phyloP scores from a whole-genome alignment of 1,284 basidiomycete genomes.

The Marasmius oreades region DNA sequence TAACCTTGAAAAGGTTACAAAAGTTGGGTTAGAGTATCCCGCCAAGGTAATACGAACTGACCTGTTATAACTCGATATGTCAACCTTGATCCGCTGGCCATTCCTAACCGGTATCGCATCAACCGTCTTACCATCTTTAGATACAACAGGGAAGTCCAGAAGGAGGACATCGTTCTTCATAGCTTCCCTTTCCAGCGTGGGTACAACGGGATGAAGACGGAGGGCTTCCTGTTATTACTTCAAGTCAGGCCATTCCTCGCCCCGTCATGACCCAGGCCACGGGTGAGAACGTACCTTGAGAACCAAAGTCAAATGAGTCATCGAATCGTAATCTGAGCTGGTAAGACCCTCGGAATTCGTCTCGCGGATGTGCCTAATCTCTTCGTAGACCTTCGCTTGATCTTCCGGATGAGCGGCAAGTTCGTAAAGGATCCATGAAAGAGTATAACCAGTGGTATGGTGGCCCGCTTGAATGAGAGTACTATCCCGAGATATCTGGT shows the following conservation, averaged over 20 bases:
- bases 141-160: not conserved
- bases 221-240: not conserved
- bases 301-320: constrained; percentile 13
- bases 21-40: not conserved
- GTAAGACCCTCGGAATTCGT: not conserved
- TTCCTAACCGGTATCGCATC: not conserved
- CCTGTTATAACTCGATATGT: constrained; percentile 1
- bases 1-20: not conserved
- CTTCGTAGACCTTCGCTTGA: constrained; percentile 20
- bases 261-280: not conserved
- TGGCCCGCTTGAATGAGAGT: constrained; percentile 20
- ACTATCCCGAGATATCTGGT: not conserved
- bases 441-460: constrained; percentile 21
- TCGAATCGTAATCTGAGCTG: constrained; percentile 12
- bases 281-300: constrained; percentile 15
- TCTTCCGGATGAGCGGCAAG: constrained; percentile 20
- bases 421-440: constrained; percentile 25
- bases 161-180: not conserved
- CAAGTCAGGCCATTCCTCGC: too few species aligned
- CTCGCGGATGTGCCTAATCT: constrained; percentile 11
- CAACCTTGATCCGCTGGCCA: not conserved
- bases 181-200: not conserved
- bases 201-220: not conserved
- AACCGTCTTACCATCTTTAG: not conserved
- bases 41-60: not conserved